A percentile compares a stretch with the other conserved stretches of the same genome.
These are phyloP conservation scores for Penicillium ochrochloron DNA, from an alignment of 495 filamentous ascomycete species.

Conservation along the genomic window DNA sequence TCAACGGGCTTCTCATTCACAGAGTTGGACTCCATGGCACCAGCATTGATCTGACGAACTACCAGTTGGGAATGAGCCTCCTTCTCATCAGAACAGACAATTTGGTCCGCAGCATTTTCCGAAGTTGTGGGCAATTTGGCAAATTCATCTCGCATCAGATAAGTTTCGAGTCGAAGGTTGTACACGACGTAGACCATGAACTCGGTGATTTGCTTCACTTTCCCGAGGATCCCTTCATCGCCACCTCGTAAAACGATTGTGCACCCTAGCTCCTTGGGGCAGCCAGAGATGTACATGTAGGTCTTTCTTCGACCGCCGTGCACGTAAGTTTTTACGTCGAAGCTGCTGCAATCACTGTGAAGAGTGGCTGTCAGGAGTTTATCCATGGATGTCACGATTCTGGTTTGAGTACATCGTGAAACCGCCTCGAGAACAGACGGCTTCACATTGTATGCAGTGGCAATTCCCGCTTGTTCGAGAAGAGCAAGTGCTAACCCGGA, in stretches of 20 bases:
- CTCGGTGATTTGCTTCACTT: slow-evolving; percentile 92
- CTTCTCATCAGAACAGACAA: slow-evolving; percentile 12
- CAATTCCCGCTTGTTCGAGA: slow-evolving; percentile 83
- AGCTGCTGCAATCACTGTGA: slow-evolving; percentile 78
- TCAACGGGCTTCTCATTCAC: slow-evolving; percentile 26
- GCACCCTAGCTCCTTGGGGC: slow-evolving; percentile 89
- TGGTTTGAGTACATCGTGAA: slow-evolving; percentile 84
- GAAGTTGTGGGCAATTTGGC: slow-evolving; percentile 78
- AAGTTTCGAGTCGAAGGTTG: slow-evolving; percentile 95
- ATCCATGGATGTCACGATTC: slow-evolving; percentile 93
- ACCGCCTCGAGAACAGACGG: slow-evolving; percentile 93
- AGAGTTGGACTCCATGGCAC: slow-evolving; percentile 20
- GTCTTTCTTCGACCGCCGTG: slow-evolving; percentile 84
- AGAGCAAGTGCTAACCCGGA: slow-evolving; percentile 88
- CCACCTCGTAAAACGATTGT: slow-evolving; percentile 93
- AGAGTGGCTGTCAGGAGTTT: slow-evolving; percentile 85
- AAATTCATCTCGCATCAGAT: slow-evolving; percentile 93
- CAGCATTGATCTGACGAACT: slow-evolving; percentile 1
- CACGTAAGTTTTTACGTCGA: slow-evolving; percentile 94
- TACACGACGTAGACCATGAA: slow-evolving; percentile 99
- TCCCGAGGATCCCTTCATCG: slow-evolving; percentile 66
- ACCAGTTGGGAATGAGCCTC: neutral
- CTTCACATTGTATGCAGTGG: slow-evolving; percentile 95
- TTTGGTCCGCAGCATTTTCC: slow-evolving; percentile 33
- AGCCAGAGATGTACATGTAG: slow-evolving; percentile 93